These are phyloP conservation scores for Aechmea fasciata DNA, from an alignment of 176 grass and related monocot species.

Conservation along the genomic window DNA sequence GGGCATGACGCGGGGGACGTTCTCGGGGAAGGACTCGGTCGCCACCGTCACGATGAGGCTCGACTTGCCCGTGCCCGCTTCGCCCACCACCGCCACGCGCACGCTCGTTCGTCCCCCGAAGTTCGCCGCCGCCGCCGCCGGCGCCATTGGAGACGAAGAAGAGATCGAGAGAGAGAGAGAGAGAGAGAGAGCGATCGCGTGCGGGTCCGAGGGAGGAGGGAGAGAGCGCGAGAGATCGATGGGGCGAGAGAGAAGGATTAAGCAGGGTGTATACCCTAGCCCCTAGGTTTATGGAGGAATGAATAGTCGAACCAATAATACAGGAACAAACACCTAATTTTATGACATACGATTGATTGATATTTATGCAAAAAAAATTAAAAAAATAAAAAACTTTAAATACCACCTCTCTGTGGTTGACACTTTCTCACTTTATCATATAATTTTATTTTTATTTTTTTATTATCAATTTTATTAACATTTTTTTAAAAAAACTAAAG, in stretches of 20 bases:
- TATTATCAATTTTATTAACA: too few species aligned
- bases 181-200: not conserved
- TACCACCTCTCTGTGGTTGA: too few species aligned
- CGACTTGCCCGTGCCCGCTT: conserved; percentile 79
- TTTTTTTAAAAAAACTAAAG: too few species aligned
- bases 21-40: conserved; percentile 77
- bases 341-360: too few species aligned
- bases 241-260: not conserved
- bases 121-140: conserved; percentile 30
- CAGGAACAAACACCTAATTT: too few species aligned
- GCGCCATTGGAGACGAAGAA: conserved; percentile 34
- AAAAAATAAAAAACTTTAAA: too few species aligned
- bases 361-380: too few species aligned
- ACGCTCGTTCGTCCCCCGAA: conserved; percentile 59
- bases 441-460: too few species aligned
- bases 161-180: not conserved
- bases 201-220: not conserved
- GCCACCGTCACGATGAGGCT: conserved; percentile 73
- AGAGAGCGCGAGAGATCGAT: not conserved
- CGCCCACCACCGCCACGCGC: conserved; percentile 78
- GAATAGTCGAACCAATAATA: too few species aligned
- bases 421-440: too few species aligned
- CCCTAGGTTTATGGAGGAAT: too few species aligned
- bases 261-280: not conserved
- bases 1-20: conserved; percentile 59